Evolutionary conservation across 768 basidiomycete species (phyloP).

Genomic region (Coprinellus micaceus): DNA sequence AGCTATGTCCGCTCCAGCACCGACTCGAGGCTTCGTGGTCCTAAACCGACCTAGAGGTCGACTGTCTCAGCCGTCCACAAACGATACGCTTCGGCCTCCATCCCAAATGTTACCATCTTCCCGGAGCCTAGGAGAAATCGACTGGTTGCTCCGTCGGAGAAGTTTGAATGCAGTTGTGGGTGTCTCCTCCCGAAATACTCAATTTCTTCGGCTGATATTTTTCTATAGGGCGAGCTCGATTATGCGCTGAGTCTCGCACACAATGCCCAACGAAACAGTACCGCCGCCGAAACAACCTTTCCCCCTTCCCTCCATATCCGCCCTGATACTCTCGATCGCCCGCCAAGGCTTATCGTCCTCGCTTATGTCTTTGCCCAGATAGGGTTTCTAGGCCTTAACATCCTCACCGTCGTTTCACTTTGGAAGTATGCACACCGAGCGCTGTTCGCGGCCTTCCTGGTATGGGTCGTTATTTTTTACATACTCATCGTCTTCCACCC

Average conservation of each 20-base stretch:
- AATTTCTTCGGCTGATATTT: slow-evolving; percentile 4
- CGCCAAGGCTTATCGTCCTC: slow-evolving; percentile 11
- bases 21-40: slow-evolving; percentile 47
- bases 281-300: slow-evolving; percentile 41
- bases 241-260: slow-evolving; percentile 59
- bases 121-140: slow-evolving; percentile 64
- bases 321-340: slow-evolving; percentile 18
- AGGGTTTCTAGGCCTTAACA: slow-evolving; percentile 54
- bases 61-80: slow-evolving; percentile 28
- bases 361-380: slow-evolving; percentile 54
- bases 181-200: slow-evolving; percentile 9
- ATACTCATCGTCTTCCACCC: slow-evolving; percentile 47
- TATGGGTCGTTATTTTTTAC: slow-evolving; percentile 61
- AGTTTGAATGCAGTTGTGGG: slow-evolving; percentile 69
- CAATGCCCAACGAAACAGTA: slow-evolving; percentile 33
- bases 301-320: neutral
- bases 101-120: slow-evolving; percentile 34
- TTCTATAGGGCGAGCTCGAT: slow-evolving; percentile 65
- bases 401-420: slow-evolving; percentile 54
- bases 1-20: slow-evolving; percentile 39
- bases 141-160: slow-evolving; percentile 74
- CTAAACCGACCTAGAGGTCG: slow-evolving; percentile 42
- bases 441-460: slow-evolving; percentile 61
- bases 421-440: slow-evolving; percentile 53
- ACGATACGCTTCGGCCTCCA: slow-evolving; percentile 23